These are phyloP conservation scores for Melanogaster broomeanus DNA, from an alignment of 768 basidiomycete genomes.

Conservation along the genomic window DNA sequence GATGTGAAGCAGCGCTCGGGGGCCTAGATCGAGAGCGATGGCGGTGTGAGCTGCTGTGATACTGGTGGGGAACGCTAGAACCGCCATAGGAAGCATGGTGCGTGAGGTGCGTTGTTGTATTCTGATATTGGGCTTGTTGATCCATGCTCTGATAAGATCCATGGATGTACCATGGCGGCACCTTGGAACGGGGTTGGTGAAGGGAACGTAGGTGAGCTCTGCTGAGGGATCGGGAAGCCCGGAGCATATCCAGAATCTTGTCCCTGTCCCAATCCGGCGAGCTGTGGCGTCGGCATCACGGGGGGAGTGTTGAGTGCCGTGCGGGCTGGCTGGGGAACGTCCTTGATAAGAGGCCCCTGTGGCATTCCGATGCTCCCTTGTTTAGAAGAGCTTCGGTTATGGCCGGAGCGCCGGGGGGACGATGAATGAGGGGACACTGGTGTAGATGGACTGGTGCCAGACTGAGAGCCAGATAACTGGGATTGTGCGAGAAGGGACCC, in stretches of 20 bases:
- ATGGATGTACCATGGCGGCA: slow-evolving; percentile 16
- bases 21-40: slow-evolving; percentile 28
- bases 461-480: slow-evolving; percentile 5
- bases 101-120: slow-evolving; percentile 15
- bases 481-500: slow-evolving; percentile 11
- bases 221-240: not conserved
- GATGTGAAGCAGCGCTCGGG: slow-evolving; percentile 33
- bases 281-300: slow-evolving; percentile 15
- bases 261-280: slow-evolving; percentile 11
- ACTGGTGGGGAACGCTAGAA: not conserved
- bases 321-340: slow-evolving; percentile 21
- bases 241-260: not conserved
- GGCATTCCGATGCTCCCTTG: slow-evolving; percentile 17
- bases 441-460: slow-evolving; percentile 7
- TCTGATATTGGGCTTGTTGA: slow-evolving; percentile 13
- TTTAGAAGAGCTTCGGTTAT: slow-evolving; percentile 17
- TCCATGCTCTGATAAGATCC: slow-evolving; percentile 15
- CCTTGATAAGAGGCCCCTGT: slow-evolving; percentile 17
- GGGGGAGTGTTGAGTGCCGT: slow-evolving; percentile 12
- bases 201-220: not conserved
- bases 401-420: slow-evolving; percentile 16
- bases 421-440: slow-evolving; percentile 17
- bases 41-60: slow-evolving; percentile 17
- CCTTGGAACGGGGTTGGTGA: slow-evolving; percentile 4
- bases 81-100: slow-evolving; percentile 4